A percentile compares a stretch with the other conserved stretches of the same genome.
These are phyloP conservation scores for Malassezia arunalokei DNA, from an alignment of 1,284 basidiomycete species.

Conservation along the genomic window DNA sequence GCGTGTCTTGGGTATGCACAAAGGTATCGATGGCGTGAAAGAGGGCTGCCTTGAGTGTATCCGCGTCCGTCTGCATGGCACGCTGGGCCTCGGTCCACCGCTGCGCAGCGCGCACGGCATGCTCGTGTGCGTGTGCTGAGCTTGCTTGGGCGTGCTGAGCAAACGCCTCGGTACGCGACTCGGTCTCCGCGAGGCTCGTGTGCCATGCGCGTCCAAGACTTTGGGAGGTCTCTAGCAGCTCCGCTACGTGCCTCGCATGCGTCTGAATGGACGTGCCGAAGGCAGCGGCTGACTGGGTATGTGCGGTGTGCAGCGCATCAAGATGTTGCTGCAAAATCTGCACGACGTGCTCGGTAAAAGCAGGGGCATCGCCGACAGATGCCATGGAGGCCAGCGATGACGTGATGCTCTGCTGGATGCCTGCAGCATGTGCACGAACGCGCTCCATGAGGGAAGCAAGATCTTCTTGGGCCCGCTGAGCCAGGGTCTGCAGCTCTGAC, in stretches of 20 bases:
- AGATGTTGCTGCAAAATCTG: not conserved
- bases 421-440: constrained; percentile 60
- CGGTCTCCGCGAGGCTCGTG: not conserved
- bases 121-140: not conserved
- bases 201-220: not conserved
- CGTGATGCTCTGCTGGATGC: constrained; percentile 55
- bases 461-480: not conserved
- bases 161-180: not conserved
- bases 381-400: constrained; percentile 59
- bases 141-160: not conserved
- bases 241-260: not conserved
- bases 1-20: constrained; percentile 1
- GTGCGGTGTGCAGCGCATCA: not conserved
- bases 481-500: constrained; percentile 51
- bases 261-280: not conserved
- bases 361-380: constrained; percentile 55
- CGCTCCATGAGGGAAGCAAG: constrained; percentile 46
- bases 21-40: constrained; percentile 4
- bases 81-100: not conserved
- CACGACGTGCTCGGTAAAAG: constrained; percentile 51
- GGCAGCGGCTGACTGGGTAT: not conserved
- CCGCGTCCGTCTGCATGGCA: not conserved
- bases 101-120: not conserved
- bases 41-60: not conserved
- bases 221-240: not conserved